Percentiles rank a stretch among this genome's conserved stretches.
phyloP scores from a whole-genome alignment of 163 green algal species.

The Scenedesmus sp. region DNA sequence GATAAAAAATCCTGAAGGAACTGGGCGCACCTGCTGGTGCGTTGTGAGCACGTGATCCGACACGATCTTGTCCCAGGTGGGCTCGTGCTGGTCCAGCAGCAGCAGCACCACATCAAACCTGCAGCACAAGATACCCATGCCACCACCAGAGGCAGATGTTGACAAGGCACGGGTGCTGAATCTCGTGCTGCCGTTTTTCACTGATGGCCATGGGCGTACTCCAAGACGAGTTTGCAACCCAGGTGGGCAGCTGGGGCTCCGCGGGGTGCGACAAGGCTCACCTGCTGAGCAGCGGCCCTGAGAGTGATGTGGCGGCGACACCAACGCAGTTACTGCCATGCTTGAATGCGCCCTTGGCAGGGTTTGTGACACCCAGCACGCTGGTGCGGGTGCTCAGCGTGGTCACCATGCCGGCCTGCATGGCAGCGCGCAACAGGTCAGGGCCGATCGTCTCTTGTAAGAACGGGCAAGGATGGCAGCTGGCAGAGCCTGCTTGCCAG shows the following conservation, averaged over 20 bases:
- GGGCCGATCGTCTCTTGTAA: background rate
- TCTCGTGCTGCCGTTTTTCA: no score
- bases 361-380: slow-evolving; percentile 91
- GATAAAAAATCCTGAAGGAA: no score
- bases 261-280: background rate
- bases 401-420: slow-evolving; percentile 89
- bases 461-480: background rate
- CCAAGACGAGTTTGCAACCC: no score
- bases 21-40: slow-evolving; percentile 65
- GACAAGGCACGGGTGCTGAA: no score
- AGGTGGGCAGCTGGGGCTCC: no score
- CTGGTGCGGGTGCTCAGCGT: slow-evolving; percentile 84
- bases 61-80: slow-evolving; percentile 78
- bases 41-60: slow-evolving; percentile 78
- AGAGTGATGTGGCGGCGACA: slow-evolving; percentile 60
- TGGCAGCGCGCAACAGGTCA: background rate
- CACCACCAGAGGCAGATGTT: no score
- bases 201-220: no score
- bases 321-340: slow-evolving; percentile 25
- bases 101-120: slow-evolving; percentile 94
- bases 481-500: background rate
- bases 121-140: no score
- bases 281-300: slow-evolving; percentile 63
- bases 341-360: slow-evolving; percentile 58
- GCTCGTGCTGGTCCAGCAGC: slow-evolving; percentile 78